Evolutionary conservation across 2,329 filamentous ascomycete species (phyloP), one percentile per base, ranked within the genome.

Genomic region (Pseudonectria foliicola): DNA sequence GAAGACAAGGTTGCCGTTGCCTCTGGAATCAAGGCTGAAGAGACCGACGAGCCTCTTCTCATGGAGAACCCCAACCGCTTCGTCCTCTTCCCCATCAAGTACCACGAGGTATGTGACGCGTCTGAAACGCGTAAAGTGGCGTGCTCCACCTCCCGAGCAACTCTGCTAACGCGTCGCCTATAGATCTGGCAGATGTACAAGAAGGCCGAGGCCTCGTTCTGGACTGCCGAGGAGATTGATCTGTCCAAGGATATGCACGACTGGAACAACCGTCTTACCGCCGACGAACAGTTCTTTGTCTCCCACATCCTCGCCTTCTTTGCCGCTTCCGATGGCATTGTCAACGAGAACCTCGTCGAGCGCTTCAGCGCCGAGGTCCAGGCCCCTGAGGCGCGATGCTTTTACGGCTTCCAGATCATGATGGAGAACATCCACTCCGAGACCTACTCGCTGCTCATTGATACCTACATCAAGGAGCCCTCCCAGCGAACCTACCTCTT

Each of bases 161-260:
- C 43, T 41, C 16, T 31, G 53, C 66, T 73, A 59, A 75, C 59
- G 29, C 38, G 37, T 44, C 33, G 43, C 40, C 32, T 34, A 42
- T 47, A 95, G 89, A 93, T 95, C 66, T 98, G 92, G 92, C 90
- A 96, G 67, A 96, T 96, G 90, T 98, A 98, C 80, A 98, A 98
- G 80, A 96, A 96, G 73, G 89, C 89, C 49, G 90, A 98, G 66
- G 92, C 92, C 34, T 96, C 92, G 28, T 98, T 98, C 82, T 98
- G 92, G 92, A 98, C 92, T 27, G 92, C 92, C 34, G 92, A 98
- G 66, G 92, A 98, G 73, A 96, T 98, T 54, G 92, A 98, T 67
- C 79, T 98, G 33, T 96, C 90, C 56, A 98, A 98, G 72, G 92
- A 98, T 64, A 75, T 96, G 40, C 86, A 95, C 72, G 92, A 98